A percentile compares a stretch with the other conserved stretches of the same genome.
Conservation (phyloP, 805 yeast species). For the Zygosaccharomyces bailii region DNA sequence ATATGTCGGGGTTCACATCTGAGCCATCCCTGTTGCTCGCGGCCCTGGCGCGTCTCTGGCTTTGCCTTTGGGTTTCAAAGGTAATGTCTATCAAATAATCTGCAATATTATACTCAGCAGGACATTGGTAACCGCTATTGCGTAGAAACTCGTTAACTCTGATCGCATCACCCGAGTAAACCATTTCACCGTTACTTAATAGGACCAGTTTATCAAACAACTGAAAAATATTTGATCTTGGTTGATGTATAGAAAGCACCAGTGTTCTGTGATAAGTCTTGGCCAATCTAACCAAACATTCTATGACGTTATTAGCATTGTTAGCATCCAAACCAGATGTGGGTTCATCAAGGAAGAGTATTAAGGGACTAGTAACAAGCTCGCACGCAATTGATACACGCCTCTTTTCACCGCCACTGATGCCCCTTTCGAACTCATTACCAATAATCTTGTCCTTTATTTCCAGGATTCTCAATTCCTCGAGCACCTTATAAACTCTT, state of each 20-base stretch:
- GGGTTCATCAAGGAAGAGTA: constrained; percentile 84
- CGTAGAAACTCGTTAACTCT: constrained; percentile 73
- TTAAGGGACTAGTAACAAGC: constrained; percentile 81
- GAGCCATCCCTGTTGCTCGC: constrained; percentile 21
- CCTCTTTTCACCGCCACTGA: constrained; percentile 78
- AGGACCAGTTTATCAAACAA: constrained; percentile 79
- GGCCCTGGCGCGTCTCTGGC: constrained; percentile 9
- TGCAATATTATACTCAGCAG: constrained; percentile 87
- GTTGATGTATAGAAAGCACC: constrained; percentile 93
- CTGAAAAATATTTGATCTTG: constrained; percentile 91
- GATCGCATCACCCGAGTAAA: constrained; percentile 82
- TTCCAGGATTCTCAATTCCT: constrained; percentile 76
- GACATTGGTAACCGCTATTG: constrained; percentile 75
- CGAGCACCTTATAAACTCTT: constrained; percentile 79
- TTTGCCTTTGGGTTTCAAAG: constrained; percentile 43
- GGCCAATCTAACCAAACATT: constrained; percentile 75
- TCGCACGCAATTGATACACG: constrained; percentile 94
- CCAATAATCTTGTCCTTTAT: constrained; percentile 88
- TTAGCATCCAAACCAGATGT: constrained; percentile 94
- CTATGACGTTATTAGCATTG: constrained; percentile 89
- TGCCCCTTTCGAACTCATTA: constrained; percentile 83
- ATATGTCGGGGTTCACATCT: constrained; percentile 30
- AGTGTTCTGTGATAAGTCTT: constrained; percentile 80
- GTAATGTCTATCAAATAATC: constrained; percentile 91
- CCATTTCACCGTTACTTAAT: constrained; percentile 78